These are phyloP conservation scores for Globisporangium rhizosaccharum DNA, from an alignment of 352 stramenopile genomes.

Conservation along the genomic window DNA sequence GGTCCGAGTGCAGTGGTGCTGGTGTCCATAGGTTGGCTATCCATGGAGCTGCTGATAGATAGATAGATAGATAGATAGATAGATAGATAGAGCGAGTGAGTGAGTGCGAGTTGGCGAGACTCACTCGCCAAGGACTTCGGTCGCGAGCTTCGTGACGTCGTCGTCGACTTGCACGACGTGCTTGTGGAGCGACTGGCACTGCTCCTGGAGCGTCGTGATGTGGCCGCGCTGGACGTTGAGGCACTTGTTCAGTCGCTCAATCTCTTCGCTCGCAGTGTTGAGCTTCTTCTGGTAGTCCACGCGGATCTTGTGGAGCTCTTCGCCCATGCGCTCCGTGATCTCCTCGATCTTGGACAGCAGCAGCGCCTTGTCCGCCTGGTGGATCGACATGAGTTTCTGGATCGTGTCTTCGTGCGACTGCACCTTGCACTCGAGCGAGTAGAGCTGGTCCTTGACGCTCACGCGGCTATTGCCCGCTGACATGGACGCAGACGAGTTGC, in stretches of 20 bases:
- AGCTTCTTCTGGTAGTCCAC: constrained; percentile 82
- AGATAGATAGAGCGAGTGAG: too few relatives aligned
- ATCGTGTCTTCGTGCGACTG: constrained; percentile 80
- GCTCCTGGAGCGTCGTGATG: constrained; percentile 80
- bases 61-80: not conserved
- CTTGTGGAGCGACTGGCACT: constrained; percentile 81
- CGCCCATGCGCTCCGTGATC: constrained; percentile 71
- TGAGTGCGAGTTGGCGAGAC: not conserved
- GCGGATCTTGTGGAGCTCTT: constrained; percentile 72
- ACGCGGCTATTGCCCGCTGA: constrained; percentile 23
- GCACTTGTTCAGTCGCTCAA: constrained; percentile 82
- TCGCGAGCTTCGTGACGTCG: constrained; percentile 77
- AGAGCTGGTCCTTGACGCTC: constrained; percentile 80
- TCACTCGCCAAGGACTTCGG: constrained; percentile 70
- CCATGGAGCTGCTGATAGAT: not conserved
- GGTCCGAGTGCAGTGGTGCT: too few relatives aligned
- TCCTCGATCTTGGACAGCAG: constrained; percentile 79
- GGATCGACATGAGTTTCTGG: constrained; percentile 79
- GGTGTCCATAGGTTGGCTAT: too few relatives aligned
- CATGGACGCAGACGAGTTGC: constrained; percentile 36
- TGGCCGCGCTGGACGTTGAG: constrained; percentile 78
- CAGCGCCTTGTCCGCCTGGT: constrained; percentile 71
- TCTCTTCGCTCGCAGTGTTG: constrained; percentile 75
- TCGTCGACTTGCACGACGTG: constrained; percentile 84
- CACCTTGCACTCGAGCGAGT: constrained; percentile 72